Base-by-base conservation (phyloP, 768 basidiomycete species). In the Fomitopsis serialis region DNA sequence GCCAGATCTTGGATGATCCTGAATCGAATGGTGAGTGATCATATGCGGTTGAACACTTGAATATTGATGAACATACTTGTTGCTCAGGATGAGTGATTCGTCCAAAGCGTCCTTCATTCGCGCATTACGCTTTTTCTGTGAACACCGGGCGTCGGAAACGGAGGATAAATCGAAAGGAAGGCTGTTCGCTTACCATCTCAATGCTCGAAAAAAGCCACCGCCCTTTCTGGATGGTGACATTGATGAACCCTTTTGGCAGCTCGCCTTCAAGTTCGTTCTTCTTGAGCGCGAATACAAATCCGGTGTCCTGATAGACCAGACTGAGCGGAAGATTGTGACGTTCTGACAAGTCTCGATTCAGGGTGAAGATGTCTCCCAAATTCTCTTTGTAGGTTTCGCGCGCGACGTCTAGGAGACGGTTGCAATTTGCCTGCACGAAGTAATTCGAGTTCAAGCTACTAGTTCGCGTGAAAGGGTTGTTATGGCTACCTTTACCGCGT, bases 311-410 rank as follows among this genome's bases (percentile, higher is more conserved):
- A 62, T 90, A 90, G 4, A 82, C 69, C 10, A 92, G 69, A 7
- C 77, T 73, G 21, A 93, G 63, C 0, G 88, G 86, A 1, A 94
- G 69, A 3, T 75, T 74, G 58, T 90, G 79, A 55, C 79, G 72
- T 54, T 88, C 81, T 0, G 81, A 73, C 13, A 92, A 69, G 0
- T 70, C 71, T 15, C 74, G 72, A 54, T 80, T 81, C 34, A 93
- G 72, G 50, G 84, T 77, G 57, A 84, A 84, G 50, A 97, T 92
- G 63, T 99, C 96, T 15, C 82, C 79, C 42, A 96, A 78, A 59
- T 96, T 96, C 67, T 99, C 95, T 61, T 87, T 91, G 73, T 87
- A 98, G 0, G 95, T 95, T 66, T 92, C 92, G 2, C 97, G 80
- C 1, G 96, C 97, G 7, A 98, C 92, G 58, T 98, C 96, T 27